Conservation (phyloP, 73 alveolate genomes). For the Paramecium octaurelia region DNA sequence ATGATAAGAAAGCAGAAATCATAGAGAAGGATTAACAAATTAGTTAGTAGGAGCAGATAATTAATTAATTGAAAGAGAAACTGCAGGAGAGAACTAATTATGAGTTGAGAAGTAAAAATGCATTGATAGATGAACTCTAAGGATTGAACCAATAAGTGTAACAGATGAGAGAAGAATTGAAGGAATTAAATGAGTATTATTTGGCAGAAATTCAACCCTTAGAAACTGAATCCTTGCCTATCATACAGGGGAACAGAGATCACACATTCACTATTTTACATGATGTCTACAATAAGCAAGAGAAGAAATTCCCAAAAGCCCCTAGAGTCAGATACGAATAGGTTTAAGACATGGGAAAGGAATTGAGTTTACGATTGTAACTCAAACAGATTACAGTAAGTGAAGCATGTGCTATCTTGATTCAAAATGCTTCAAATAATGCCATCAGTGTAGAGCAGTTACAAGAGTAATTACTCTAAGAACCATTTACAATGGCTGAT, state of each 20-base stretch:
- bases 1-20: constrained; percentile 46
- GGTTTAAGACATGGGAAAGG: constrained; percentile 37
- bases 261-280: constrained; percentile 34
- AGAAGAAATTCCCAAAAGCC: constrained; percentile 23
- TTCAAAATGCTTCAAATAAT: background rate
- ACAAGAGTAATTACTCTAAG: constrained; percentile 10
- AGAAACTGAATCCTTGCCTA: constrained; percentile 21
- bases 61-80: constrained; percentile 19
- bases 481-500: constrained; percentile 45
- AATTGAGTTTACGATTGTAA: background rate
- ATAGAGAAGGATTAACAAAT: constrained; percentile 21
- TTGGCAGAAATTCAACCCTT: constrained; percentile 10
- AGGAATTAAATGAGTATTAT: constrained; percentile 13
- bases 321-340: constrained; percentile 38
- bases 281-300: constrained; percentile 38
- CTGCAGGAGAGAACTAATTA: constrained; percentile 20
- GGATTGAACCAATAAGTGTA: background rate
- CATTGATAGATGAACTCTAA: constrained; percentile 28
- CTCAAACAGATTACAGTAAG: background rate
- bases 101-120: constrained; percentile 35
- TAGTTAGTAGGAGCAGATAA: background rate
- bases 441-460: background rate
- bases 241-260: constrained; percentile 26
- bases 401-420: background rate
- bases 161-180: constrained; percentile 11